Percentiles rank a stretch among this genome's conserved stretches.
Conservation (phyloP, 208 protist genomes). For the Trypanosoma congolense region DNA sequence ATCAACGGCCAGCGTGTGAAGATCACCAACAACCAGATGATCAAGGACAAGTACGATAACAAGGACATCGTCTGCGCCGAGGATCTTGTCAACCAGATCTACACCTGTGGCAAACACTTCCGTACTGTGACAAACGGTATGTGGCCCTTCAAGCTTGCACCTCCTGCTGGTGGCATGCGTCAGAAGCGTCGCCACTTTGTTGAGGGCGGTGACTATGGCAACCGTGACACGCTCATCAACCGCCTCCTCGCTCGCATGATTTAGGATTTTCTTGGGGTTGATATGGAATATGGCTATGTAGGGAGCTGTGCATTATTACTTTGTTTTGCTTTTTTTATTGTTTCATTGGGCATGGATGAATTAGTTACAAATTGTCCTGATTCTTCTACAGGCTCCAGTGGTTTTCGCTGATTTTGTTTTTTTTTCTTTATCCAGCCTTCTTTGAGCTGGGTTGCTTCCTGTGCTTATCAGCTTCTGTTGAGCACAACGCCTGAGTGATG, state of each 20-base stretch:
- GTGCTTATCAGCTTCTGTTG: too few relatives aligned
- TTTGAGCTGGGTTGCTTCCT: too few relatives aligned
- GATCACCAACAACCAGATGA: constrained; percentile 94
- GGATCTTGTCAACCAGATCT: constrained; percentile 99
- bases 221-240: constrained; percentile 99
- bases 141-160: constrained; percentile 98
- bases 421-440: too few relatives aligned
- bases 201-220: constrained; percentile 99
- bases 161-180: constrained; percentile 94
- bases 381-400: too few relatives aligned
- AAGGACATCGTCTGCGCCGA: constrained; percentile 97
- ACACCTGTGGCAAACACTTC: constrained; percentile 98
- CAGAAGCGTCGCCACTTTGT: constrained; percentile 97
- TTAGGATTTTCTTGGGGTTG: constrained; percentile 76
- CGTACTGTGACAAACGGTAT: constrained; percentile 96
- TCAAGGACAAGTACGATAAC: constrained; percentile 94
- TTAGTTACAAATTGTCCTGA: too few relatives aligned
- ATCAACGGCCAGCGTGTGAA: constrained; percentile 97
- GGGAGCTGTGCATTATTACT: constrained; percentile 1
- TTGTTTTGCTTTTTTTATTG: constrained; percentile 1
- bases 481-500: too few relatives aligned
- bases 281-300: constrained; percentile 4
- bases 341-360: constrained; percentile 4
- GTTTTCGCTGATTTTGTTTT: too few relatives aligned
- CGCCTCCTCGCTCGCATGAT: constrained; percentile 96